Evolutionary conservation across 495 filamentous ascomycete species (phyloP).

Genomic region (Sporormia fimetaria): DNA sequence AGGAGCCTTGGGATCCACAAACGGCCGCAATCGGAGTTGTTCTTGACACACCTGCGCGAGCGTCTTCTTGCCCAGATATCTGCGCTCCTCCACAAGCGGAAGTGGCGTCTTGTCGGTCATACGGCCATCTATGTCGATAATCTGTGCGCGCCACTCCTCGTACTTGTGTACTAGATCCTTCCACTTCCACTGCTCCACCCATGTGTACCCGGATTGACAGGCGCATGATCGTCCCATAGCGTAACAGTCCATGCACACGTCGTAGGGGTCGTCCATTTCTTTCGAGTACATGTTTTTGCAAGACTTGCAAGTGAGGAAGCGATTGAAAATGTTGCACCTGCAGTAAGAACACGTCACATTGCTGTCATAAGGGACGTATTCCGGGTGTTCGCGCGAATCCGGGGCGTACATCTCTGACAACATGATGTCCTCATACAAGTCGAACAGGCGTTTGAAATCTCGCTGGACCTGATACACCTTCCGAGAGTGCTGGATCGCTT

Average conservation of each 20-base stretch:
- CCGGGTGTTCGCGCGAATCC: slow-evolving; percentile 50
- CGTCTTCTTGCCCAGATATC: slow-evolving; percentile 54
- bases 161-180: slow-evolving; percentile 62
- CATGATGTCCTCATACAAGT: slow-evolving; percentile 63
- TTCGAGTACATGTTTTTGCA: slow-evolving; percentile 47
- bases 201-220: slow-evolving; percentile 72
- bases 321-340: slow-evolving; percentile 91
- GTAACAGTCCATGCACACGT: slow-evolving; percentile 96
- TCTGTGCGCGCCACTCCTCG: slow-evolving; percentile 66
- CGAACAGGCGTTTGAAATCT: slow-evolving; percentile 71
- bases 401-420: slow-evolving; percentile 72
- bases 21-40: slow-evolving; percentile 62
- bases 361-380: slow-evolving; percentile 67
- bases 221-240: slow-evolving; percentile 83
- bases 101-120: slow-evolving; percentile 51
- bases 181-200: slow-evolving; percentile 91
- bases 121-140: slow-evolving; percentile 54
- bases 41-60: slow-evolving; percentile 85
- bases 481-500: slow-evolving; percentile 30
- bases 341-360: slow-evolving; percentile 94
- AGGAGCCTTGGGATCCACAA: slow-evolving; percentile 44
- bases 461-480: slow-evolving; percentile 54
- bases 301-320: slow-evolving; percentile 79
- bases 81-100: slow-evolving; percentile 52
- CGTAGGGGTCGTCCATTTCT: slow-evolving; percentile 50